Conservation (phyloP, 371 early-diverging fungal species). For the Zychaea mexicana region DNA sequence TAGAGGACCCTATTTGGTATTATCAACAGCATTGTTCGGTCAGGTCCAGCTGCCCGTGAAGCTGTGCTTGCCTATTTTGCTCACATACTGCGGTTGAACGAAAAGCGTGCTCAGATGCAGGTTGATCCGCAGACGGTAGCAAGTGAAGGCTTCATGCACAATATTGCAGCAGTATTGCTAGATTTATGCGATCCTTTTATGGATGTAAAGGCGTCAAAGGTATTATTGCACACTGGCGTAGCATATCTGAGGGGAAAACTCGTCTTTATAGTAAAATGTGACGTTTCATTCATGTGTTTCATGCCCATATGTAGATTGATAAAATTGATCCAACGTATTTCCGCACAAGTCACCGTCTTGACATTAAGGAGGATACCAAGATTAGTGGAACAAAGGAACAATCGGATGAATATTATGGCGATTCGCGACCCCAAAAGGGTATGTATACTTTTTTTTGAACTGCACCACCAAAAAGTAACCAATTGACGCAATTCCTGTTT, state of each 20-base stretch:
- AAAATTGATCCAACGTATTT: slow-evolving; percentile 79
- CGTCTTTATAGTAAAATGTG: neutral
- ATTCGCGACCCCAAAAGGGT: slow-evolving; percentile 14
- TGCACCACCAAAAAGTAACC: no score
- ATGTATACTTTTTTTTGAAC: neutral
- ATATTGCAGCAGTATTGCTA: slow-evolving; percentile 69
- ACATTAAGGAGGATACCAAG: slow-evolving; percentile 76
- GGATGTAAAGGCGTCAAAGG: slow-evolving; percentile 71
- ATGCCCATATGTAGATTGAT: no score
- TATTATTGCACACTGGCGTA: no score
- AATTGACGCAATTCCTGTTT: neutral
- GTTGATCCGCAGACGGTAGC: slow-evolving; percentile 78
- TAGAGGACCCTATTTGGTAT: slow-evolving; percentile 68
- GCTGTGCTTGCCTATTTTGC: slow-evolving; percentile 67
- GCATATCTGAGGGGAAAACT: no score
- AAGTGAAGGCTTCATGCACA: slow-evolving; percentile 88
- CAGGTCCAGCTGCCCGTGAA: slow-evolving; percentile 62
- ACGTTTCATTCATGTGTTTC: no score
- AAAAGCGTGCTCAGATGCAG: slow-evolving; percentile 83
- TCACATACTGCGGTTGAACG: slow-evolving; percentile 66
- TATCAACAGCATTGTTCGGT: slow-evolving; percentile 73
- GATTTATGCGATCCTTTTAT: slow-evolving; percentile 84
- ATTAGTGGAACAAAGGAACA: slow-evolving; percentile 77
- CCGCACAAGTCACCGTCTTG: slow-evolving; percentile 49
- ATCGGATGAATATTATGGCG: slow-evolving; percentile 60